Conservation (phyloP, 305 asterid species). For the Fraxinus sp. region DNA sequence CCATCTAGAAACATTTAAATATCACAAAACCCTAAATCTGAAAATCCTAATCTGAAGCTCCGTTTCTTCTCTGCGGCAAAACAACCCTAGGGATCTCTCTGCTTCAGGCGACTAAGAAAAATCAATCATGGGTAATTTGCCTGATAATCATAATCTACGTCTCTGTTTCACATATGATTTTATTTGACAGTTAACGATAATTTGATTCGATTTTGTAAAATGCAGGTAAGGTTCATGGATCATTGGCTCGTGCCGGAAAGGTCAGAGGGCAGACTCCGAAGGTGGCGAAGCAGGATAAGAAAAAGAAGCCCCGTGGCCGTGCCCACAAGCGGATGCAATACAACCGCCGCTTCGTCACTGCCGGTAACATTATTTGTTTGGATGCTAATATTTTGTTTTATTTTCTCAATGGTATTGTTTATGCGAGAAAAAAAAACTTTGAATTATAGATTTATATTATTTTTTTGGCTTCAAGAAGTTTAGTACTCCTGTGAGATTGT, state of each 20-base stretch:
- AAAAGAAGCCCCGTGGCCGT: slow-evolving; percentile 72
- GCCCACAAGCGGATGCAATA: slow-evolving; percentile 71
- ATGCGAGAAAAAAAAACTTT: neutral
- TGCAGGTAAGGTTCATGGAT: slow-evolving; percentile 72
- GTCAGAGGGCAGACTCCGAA: slow-evolving; percentile 69
- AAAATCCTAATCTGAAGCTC: neutral
- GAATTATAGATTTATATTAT: neutral
- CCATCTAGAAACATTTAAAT: neutral
- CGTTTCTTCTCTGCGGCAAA: neutral
- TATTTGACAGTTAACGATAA: neutral
- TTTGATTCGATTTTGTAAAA: neutral
- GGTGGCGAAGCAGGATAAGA: slow-evolving; percentile 71
- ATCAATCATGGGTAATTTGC: slow-evolving; percentile 26
- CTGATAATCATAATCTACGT: neutral
- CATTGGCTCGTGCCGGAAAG: slow-evolving; percentile 72
- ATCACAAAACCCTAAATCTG: slow-evolving; percentile 11
- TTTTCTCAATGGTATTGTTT: neutral
- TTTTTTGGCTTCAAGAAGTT: neutral
- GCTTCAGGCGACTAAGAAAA: neutral
- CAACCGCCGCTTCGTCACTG: slow-evolving; percentile 66
- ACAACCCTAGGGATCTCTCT: neutral
- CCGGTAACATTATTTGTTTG: slow-evolving; percentile 35
- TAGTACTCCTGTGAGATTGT: neutral
- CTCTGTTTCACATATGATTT: neutral
- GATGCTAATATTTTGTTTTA: neutral